These are phyloP conservation scores for Melastoma candidum DNA, from an alignment of 441 rosid genomes.

Conservation along the genomic window DNA sequence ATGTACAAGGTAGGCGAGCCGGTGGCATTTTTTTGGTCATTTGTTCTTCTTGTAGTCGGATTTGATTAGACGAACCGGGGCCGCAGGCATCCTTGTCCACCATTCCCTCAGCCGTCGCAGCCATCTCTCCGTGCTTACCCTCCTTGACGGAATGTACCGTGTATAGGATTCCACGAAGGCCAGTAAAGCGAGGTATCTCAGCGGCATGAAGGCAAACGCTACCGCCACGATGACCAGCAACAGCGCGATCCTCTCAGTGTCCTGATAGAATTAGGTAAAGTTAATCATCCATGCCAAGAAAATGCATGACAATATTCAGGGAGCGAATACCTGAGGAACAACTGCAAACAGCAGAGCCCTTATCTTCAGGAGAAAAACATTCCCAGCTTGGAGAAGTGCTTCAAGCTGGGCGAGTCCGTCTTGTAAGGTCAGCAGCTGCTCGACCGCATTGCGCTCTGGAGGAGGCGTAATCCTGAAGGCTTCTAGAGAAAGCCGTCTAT, in stretches of 20 bases:
- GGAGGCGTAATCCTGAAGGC: constrained; percentile 57
- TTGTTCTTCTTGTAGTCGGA: constrained; percentile 64
- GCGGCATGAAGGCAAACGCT: constrained; percentile 47
- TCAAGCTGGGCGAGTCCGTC: constrained; percentile 62
- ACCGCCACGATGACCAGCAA: constrained; percentile 42
- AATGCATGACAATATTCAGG: neutral
- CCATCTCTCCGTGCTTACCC: constrained; percentile 54
- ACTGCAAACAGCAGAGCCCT: constrained; percentile 75
- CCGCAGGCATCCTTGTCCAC: constrained; percentile 91
- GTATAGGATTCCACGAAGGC: constrained; percentile 65
- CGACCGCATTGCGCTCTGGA: constrained; percentile 70
- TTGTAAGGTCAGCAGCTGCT: constrained; percentile 71
- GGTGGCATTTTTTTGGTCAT: constrained; percentile 11
- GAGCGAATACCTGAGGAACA: constrained; percentile 54
- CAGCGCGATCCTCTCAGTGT: constrained; percentile 60
- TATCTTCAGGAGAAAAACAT: constrained; percentile 70
- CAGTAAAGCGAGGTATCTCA: constrained; percentile 37
- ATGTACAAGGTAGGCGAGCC: neutral
- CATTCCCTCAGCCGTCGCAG: constrained; percentile 75
- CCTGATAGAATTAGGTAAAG: constrained; percentile 27
- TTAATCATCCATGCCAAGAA: neutral
- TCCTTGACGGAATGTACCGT: constrained; percentile 62
- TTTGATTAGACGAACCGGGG: constrained; percentile 66
- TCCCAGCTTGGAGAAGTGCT: constrained; percentile 61
- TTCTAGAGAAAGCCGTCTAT: constrained; percentile 42